phyloP scores from a whole-genome alignment of 2,329 filamentous ascomycete genomes.

The Macroventuria anomochaeta region DNA sequence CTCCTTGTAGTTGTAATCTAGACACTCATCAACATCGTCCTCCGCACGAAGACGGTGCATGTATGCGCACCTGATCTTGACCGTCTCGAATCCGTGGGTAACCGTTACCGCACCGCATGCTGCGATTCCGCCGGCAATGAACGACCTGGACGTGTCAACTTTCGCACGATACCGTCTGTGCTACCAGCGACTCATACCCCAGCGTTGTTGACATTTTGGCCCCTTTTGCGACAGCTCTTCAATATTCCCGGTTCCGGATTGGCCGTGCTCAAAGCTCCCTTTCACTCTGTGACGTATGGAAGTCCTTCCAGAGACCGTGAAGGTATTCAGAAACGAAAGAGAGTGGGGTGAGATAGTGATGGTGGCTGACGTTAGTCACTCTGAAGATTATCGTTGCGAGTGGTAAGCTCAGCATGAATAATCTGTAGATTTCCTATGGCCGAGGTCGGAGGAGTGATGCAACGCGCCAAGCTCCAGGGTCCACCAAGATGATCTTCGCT shows the following conservation, averaged over 20 bases:
- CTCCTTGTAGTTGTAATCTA: conserved; percentile 94
- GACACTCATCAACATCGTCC: conserved; percentile 26
- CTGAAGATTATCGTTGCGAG: conserved; percentile 1
- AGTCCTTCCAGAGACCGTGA: neutral
- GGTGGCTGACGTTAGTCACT: neutral
- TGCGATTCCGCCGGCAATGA: conserved; percentile 94
- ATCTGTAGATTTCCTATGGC: conserved; percentile 13
- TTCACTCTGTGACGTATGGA: neutral
- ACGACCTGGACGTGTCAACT: conserved; percentile 65
- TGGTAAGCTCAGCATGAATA: conserved; percentile 8
- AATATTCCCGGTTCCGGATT: conserved; percentile 1
- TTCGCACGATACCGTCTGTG: neutral
- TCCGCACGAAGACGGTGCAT: neutral
- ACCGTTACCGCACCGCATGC: conserved; percentile 97
- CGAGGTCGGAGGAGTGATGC: conserved; percentile 21
- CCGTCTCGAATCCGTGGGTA: conserved; percentile 97
- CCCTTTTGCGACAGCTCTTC: conserved; percentile 20
- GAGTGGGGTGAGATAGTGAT: neutral
- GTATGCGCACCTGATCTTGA: conserved; percentile 85
- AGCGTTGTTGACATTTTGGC: conserved; percentile 56
- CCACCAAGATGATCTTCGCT: conserved; percentile 9
- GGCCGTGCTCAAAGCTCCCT: conserved; percentile 4
- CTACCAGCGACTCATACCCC: conserved; percentile 43
- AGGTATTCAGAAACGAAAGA: neutral
- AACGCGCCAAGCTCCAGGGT: conserved; percentile 11